Conservation (phyloP, 768 basidiomycete species). For the Pleurotus ostreatus region DNA sequence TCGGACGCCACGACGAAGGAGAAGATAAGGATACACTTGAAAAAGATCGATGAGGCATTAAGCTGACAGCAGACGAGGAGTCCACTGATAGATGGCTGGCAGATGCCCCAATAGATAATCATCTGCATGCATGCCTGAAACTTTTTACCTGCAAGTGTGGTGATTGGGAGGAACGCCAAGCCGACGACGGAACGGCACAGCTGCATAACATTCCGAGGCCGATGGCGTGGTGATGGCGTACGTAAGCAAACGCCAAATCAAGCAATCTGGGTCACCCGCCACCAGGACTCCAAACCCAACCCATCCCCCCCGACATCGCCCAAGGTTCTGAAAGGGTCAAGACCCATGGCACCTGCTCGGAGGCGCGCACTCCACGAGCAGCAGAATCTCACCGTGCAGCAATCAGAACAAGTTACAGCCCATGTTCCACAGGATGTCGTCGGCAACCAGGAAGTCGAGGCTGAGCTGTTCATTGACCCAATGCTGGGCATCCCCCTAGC, state of each 20-base stretch:
- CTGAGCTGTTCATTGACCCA: slow-evolving; percentile 72
- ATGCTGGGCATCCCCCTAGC: slow-evolving; percentile 74
- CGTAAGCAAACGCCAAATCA: neutral
- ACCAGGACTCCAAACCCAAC: slow-evolving; percentile 47
- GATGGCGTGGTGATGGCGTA: neutral
- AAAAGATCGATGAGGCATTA: no score
- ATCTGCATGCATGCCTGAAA: neutral
- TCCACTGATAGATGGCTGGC: no score
- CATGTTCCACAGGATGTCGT: slow-evolving; percentile 21
- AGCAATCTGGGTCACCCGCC: slow-evolving; percentile 7
- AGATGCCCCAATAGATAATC: no score
- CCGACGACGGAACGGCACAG: neutral
- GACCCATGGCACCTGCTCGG: slow-evolving; percentile 85
- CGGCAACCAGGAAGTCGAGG: slow-evolving; percentile 32
- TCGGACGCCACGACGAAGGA: no score
- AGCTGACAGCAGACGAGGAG: no score
- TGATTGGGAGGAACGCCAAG: neutral
- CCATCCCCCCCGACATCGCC: slow-evolving; percentile 16
- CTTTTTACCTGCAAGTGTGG: neutral
- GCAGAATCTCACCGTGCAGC: slow-evolving; percentile 21
- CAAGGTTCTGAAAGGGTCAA: slow-evolving; percentile 34
- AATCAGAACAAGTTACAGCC: slow-evolving; percentile 30
- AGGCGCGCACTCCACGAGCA: slow-evolving; percentile 45
- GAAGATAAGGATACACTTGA: no score
- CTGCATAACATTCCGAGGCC: neutral